Conservation (phyloP, 1,139 yeast species). For the Suhomyces atakaporum region DNA sequence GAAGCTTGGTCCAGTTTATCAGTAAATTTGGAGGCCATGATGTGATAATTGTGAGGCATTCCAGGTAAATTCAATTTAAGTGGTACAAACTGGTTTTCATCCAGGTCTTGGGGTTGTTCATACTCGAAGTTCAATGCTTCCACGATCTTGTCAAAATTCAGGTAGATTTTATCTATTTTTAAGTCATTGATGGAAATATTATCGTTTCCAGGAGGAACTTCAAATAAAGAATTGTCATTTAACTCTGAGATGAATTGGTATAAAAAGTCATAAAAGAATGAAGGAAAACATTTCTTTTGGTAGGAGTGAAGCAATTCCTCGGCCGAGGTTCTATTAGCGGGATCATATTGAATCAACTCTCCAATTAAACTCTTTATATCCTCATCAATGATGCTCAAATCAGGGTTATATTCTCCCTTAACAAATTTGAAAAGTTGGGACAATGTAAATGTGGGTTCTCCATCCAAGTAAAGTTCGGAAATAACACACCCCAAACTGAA, state of each 20-base stretch:
- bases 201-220: constrained; percentile 21
- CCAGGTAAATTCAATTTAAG: constrained; percentile 54
- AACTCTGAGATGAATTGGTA: constrained; percentile 61
- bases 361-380: constrained; percentile 54
- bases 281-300: constrained; percentile 62
- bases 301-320: constrained; percentile 53
- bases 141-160: constrained; percentile 56
- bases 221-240: constrained; percentile 27
- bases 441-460: constrained; percentile 80
- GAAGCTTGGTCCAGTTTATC: constrained; percentile 50
- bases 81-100: constrained; percentile 26
- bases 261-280: constrained; percentile 66
- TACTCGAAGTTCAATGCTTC: constrained; percentile 48
- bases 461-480: constrained; percentile 86
- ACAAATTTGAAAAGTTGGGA: constrained; percentile 86
- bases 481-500: constrained; percentile 90
- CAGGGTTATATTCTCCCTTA: constrained; percentile 66
- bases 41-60: constrained; percentile 42
- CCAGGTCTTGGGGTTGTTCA: constrained; percentile 12
- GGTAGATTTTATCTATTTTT: constrained; percentile 58
- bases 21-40: constrained; percentile 35
- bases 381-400: constrained; percentile 54
- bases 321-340: constrained; percentile 59
- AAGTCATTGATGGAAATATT: constrained; percentile 51
- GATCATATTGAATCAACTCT: constrained; percentile 66